Conservation (phyloP, 768 basidiomycete species). For the Auriscalpium vulgare region DNA sequence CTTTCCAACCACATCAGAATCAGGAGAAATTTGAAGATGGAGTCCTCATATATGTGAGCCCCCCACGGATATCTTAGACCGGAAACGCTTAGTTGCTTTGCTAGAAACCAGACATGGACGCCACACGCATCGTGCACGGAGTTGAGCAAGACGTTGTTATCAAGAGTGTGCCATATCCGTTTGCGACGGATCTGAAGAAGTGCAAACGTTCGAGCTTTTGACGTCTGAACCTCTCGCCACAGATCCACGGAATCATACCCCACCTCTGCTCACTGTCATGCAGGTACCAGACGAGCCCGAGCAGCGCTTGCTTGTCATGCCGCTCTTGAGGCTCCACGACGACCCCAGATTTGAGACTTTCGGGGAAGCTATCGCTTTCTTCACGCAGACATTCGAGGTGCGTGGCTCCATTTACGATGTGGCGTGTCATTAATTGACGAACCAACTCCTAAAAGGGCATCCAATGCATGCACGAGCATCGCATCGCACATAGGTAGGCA, state of each 20-base stretch:
- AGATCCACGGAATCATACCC: conserved; percentile 23
- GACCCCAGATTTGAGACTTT: conserved; percentile 17
- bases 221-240: conserved; percentile 12
- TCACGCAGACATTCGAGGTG: conserved; percentile 18
- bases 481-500: conserved; percentile 24
- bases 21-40: too few relatives aligned
- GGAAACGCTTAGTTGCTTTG: too few relatives aligned
- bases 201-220: conserved; percentile 15
- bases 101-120: too few relatives aligned
- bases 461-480: conserved; percentile 16
- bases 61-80: too few relatives aligned
- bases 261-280: conserved; percentile 21
- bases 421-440: not conserved
- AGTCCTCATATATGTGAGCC: too few relatives aligned
- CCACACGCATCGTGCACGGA: too few relatives aligned
- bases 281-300: conserved; percentile 6
- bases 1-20: too few relatives aligned
- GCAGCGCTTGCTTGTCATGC: conserved; percentile 16
- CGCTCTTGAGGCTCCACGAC: conserved; percentile 20
- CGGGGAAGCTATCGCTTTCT: conserved; percentile 19
- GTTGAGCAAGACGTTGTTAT: not conserved
- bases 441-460: conserved; percentile 12
- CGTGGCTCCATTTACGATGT: conserved; percentile 11
- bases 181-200: not conserved
- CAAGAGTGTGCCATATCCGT: not conserved